A percentile compares a stretch with the other conserved stretches of the same genome.
These are phyloP conservation scores for Waltergamsia citrina DNA, from an alignment of 2,329 filamentous ascomycete genomes.

Conservation along the genomic window DNA sequence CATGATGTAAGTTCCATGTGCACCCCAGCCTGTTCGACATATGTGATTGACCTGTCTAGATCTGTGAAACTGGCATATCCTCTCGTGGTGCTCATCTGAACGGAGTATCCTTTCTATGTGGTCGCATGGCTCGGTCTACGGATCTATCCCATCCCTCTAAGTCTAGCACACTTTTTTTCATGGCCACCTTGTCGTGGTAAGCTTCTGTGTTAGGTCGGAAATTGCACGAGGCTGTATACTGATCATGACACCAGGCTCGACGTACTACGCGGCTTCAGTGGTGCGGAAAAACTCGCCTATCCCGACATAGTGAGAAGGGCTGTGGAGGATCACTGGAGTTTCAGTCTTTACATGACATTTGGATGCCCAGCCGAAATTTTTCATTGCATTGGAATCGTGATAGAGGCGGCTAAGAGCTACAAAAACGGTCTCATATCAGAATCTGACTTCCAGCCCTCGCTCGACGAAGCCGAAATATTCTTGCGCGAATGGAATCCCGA, in stretches of 20 bases:
- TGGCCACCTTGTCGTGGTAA: constrained; percentile 15
- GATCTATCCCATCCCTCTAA: constrained; percentile 8
- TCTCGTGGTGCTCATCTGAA: constrained; percentile 15
- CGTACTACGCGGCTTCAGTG: constrained; percentile 17
- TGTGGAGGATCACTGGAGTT: constrained; percentile 12
- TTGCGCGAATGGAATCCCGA: constrained; percentile 14
- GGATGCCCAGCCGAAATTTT: constrained; percentile 17
- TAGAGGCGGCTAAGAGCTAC: constrained; percentile 12
- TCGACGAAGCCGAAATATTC: constrained; percentile 12
- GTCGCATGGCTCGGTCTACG: constrained; percentile 8
- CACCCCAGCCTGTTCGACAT: neutral
- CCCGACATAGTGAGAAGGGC: constrained; percentile 12
- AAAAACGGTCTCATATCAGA: constrained; percentile 2
- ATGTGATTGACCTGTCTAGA: constrained; percentile 8
- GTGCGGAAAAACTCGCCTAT: constrained; percentile 18
- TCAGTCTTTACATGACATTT: constrained; percentile 13
- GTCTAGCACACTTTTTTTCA: constrained; percentile 11
- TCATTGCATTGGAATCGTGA: constrained; percentile 12
- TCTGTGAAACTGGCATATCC: constrained; percentile 15
- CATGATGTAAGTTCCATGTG: constrained; percentile 11
- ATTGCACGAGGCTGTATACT: neutral
- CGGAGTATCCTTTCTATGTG: constrained; percentile 16
- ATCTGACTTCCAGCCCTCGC: constrained; percentile 6
- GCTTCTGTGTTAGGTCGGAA: neutral
- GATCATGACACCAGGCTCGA: constrained; percentile 12